phyloP scores from a whole-genome alignment of 2,329 filamentous ascomycete species.

The Magnaporthales sp. region DNA sequence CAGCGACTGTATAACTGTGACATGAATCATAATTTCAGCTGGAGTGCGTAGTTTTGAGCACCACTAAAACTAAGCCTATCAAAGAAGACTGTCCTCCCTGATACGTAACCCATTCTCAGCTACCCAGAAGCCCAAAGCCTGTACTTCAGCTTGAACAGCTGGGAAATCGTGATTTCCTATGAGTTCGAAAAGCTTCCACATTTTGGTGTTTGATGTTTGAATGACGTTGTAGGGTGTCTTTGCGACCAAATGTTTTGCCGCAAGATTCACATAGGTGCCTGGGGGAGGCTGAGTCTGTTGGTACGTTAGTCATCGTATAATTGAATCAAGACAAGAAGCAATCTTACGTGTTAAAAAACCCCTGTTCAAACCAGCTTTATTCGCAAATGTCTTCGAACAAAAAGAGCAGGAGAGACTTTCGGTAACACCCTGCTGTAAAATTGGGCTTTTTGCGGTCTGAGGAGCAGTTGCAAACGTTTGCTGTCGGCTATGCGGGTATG shows the following conservation, averaged over 20 bases:
- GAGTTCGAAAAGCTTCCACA: background rate
- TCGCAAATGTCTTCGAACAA: background rate
- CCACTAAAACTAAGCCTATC: background rate
- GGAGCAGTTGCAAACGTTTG: background rate
- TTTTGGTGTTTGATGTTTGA: background rate
- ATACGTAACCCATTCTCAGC: background rate
- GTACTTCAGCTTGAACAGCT: background rate
- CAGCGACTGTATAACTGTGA: too few species aligned
- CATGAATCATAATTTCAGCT: too few species aligned
- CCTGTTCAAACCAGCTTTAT: background rate
- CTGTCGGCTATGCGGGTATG: background rate
- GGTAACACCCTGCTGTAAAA: background rate
- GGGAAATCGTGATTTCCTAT: background rate
- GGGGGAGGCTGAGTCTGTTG: background rate
- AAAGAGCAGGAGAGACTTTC: background rate
- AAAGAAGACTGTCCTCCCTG: background rate
- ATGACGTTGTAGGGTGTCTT: background rate
- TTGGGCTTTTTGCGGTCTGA: background rate
- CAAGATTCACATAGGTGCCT: background rate
- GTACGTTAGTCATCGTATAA: background rate
- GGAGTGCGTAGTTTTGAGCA: background rate
- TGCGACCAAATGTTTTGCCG: background rate
- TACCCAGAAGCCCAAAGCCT: background rate
- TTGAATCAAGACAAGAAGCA: background rate
- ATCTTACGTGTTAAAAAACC: background rate